Base-by-base conservation (phyloP, 2,329 filamentous ascomycete genomes). In the Arthrinium phaeospermum region DNA sequence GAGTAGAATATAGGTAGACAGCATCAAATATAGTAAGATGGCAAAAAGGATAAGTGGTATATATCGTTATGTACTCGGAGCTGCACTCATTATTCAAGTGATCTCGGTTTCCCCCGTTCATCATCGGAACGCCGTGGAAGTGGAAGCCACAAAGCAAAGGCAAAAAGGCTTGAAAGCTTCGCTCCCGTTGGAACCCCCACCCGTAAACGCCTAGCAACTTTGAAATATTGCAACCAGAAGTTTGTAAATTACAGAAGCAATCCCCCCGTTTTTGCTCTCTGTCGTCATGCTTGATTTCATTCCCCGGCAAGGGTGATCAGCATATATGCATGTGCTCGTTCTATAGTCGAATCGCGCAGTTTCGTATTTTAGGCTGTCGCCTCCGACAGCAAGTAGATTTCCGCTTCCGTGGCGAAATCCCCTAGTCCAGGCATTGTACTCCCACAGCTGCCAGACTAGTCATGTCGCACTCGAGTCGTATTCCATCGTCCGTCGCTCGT, bases 11-110 rank as follows among this genome's bases (percentile, higher is more conserved):
- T n/a, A n/a, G n/a, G n/a, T n/a, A n/a, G n/a, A n/a, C n/a, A n/a
- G n/a, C n/a, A n/a, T n/a, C n/a, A 19, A 41, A n/a, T 34, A n/a
- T 13, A 41, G 19, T 2, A 64, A 64, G 34, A 64, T 64, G 30
- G 57, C 13, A n/a, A n/a, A n/a, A 64, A 64, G 8, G 57, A 64
- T 64, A 41, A 64, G 57, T 64, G 57, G 57, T 64, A 64, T 64
- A 64, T 64, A 37, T 37, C 34, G 34, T 30, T 64, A 64, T 64
- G 57, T 64, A 41, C 57, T 64, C 34, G 57, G 57, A 37, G 53
- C n/a, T 64, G 37, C 53, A 64, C 30, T 27, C 53, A 41, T 12
- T 64, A 64, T 22, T 37, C 16, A 37, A 37, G 53, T 64, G 30
- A n/a, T n/a, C 57, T 64, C 34, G 34, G 22, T 22, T 27, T 16